These are phyloP conservation scores for Hypsizygus marmoreus DNA, from an alignment of 768 basidiomycete species.

Conservation along the genomic window DNA sequence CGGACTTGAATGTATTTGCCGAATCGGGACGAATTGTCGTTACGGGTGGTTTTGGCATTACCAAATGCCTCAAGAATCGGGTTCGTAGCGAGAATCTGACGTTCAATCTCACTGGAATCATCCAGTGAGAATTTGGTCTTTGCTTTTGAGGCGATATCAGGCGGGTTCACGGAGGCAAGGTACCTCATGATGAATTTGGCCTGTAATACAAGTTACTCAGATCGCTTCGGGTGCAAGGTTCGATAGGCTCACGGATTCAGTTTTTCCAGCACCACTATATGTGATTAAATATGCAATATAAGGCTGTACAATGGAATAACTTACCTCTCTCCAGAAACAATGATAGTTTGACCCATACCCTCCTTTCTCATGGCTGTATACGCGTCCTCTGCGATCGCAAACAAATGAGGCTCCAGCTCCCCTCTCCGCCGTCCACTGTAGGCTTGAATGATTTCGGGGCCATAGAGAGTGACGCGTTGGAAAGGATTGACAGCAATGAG, in stretches of 20 bases:
- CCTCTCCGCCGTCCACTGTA: slow-evolving; percentile 92
- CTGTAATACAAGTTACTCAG: slow-evolving; percentile 37
- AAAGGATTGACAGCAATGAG: slow-evolving; percentile 99
- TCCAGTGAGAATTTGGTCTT: slow-evolving; percentile 77
- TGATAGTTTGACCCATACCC: slow-evolving; percentile 95
- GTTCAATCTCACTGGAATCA: slow-evolving; percentile 92
- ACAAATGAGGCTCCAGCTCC: slow-evolving; percentile 95
- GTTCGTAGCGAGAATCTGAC: slow-evolving; percentile 98
- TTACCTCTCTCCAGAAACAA: slow-evolving; percentile 96
- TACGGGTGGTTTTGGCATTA: slow-evolving; percentile 98
- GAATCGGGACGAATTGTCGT: slow-evolving; percentile 98
- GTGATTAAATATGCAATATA: slow-evolving; percentile 18
- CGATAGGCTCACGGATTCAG: slow-evolving; percentile 72
- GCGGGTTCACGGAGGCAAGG: slow-evolving; percentile 95
- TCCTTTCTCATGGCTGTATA: slow-evolving; percentile 97
- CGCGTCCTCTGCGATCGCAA: slow-evolving; percentile 99
- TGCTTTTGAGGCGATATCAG: slow-evolving; percentile 56
- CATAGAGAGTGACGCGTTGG: slow-evolving; percentile 95
- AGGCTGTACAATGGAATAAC: slow-evolving; percentile 7
- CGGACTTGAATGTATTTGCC: slow-evolving; percentile 98
- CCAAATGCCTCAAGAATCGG: slow-evolving; percentile 99
- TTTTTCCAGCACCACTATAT: slow-evolving; percentile 97
- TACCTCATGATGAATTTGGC: slow-evolving; percentile 99
- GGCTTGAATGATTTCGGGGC: slow-evolving; percentile 95
- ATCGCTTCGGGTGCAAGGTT: slow-evolving; percentile 1